phyloP scores from a whole-genome alignment of 495 filamentous ascomycete species.

The Penicillium goetzii region DNA sequence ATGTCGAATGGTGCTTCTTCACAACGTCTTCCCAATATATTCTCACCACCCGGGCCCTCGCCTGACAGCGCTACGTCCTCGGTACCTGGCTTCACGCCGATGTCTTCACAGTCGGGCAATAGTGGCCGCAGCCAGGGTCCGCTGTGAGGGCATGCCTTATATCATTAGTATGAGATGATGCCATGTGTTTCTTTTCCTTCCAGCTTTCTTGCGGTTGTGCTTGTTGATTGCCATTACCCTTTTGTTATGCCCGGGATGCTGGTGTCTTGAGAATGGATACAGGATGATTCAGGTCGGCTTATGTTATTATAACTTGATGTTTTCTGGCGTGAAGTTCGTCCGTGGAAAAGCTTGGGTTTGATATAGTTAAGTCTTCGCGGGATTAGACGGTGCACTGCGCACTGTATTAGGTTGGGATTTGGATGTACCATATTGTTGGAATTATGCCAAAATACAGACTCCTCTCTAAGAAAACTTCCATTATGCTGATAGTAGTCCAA shows the following conservation, averaged over 20 bases:
- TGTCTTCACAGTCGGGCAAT: constrained; percentile 14
- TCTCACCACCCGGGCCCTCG: constrained; percentile 23
- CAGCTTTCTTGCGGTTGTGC: background rate
- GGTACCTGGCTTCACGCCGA: constrained; percentile 25
- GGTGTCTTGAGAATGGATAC: constrained; percentile 7
- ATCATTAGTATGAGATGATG: constrained; percentile 5
- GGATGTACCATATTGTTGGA: constrained; percentile 13
- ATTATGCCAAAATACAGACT: constrained; percentile 15
- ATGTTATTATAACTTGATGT: background rate
- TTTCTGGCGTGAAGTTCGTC: background rate
- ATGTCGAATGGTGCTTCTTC: constrained; percentile 13
- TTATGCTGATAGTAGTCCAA: background rate
- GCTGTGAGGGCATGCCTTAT: background rate
- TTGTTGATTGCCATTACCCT: constrained; percentile 1
- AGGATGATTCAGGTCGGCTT: background rate
- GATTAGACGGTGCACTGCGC: background rate
- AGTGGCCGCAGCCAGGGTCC: constrained; percentile 15
- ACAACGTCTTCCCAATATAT: constrained; percentile 24
- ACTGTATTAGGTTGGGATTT: background rate
- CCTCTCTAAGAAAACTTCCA: constrained; percentile 9
- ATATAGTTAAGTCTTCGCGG: background rate
- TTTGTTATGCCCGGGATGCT: constrained; percentile 1
- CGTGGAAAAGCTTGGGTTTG: constrained; percentile 11
- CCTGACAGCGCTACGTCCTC: constrained; percentile 23
- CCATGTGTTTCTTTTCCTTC: background rate